Evolutionary conservation across 2,329 filamentous ascomycete species (phyloP), one percentile per base, ranked within the genome.

Genomic region (Torrubiella hemipterigena): DNA sequence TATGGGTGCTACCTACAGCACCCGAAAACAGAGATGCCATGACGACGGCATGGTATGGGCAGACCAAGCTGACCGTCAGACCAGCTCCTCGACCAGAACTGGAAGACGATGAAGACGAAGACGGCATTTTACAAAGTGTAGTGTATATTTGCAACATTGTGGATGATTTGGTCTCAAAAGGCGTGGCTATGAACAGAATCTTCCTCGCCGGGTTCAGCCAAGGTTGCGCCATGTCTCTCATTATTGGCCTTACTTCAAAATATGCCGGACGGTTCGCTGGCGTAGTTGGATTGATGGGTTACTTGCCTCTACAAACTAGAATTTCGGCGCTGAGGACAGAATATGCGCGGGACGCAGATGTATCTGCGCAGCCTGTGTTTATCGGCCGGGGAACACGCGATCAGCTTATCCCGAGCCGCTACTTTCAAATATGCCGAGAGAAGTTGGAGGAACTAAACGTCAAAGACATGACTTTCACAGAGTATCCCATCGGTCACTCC

Each of bases 1-100:
- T 18, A 13, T 33, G 26, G 27, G 15, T 29, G 3, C n/a, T 33
- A 16, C 27, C 26, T 13, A 29, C 16, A 4, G 26, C 32, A 3
- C n/a, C 9, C 10, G 32, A 33, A 24, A 29, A 33, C n/a, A n/a
- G 32, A 29, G 26, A 33, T 17, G 20, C 15, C 11, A 33, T 25
- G 26, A 14, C 9, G 7, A 20, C 25, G 15, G 26, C 21, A 2
- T 29, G 27, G 32, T 29, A 29, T 13, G 13, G 8, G 3, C 32
- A 26, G 1, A 13, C 32, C 6, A 23, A 29, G 14, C 19, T 33
- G 17, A 33, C 17, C 11, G 13, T 19, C 9, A 17, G 31, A 14
- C 31, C 25, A 6, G 18, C 24, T 6, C 24, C 30, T 15, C 23
- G 30, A 7, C 30, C 30, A 5, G 30, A 32, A 15, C 24, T 32